Evolutionary conservation across 306 rosid species (phyloP).

Genomic region (Geum urbanum): DNA sequence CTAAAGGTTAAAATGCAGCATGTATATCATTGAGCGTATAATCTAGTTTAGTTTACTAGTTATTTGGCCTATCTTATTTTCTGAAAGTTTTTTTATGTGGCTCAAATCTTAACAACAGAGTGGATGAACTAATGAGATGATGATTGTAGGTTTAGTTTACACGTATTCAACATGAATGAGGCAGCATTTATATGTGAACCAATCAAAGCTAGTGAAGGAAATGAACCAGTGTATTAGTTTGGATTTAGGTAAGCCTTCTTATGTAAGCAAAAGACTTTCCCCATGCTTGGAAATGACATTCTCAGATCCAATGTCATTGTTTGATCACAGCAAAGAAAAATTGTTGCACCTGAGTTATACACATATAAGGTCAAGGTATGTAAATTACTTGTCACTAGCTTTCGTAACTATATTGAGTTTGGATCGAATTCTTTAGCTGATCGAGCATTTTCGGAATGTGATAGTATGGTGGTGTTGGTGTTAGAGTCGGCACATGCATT

Average conservation of each 20-base stretch:
- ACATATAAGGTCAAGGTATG: background rate
- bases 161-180: conserved; percentile 74
- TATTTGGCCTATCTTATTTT: no score
- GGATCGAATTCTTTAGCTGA: background rate
- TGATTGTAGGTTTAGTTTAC: conserved; percentile 57
- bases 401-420: background rate
- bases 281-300: no score
- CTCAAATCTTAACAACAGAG: background rate
- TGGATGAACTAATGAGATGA: background rate
- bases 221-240: no score
- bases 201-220: conserved; percentile 57
- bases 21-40: background rate
- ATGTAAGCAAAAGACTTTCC: no score
- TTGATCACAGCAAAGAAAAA: no score
- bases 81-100: background rate
- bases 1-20: conserved; percentile 42
- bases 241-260: no score
- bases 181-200: conserved; percentile 72
- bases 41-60: background rate
- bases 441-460: background rate
- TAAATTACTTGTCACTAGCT: background rate
- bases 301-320: no score
- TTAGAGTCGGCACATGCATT: conserved; percentile 55
- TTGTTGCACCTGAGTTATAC: no score
- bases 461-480: conserved; percentile 85